A percentile compares a stretch with the other conserved stretches of the same genome.
phyloP scores from a whole-genome alignment of 352 stramenopile genomes.

The Phytopythium litorale region DNA sequence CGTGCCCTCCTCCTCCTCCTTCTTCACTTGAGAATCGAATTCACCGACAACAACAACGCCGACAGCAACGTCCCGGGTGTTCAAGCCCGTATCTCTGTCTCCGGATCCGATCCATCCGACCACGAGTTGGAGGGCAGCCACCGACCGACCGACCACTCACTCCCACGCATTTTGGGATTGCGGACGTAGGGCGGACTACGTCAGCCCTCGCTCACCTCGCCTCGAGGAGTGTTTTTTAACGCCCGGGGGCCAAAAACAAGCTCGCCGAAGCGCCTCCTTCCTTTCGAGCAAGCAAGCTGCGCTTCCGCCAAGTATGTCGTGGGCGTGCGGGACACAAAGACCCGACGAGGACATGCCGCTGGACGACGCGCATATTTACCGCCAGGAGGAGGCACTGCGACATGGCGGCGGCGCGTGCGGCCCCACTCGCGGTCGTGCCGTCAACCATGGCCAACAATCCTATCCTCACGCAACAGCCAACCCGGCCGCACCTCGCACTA shows the following conservation, averaged over 20 bases:
- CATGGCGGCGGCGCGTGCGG: neutral
- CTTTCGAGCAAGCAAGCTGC: neutral
- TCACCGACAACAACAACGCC: neutral
- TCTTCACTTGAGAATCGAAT: neutral
- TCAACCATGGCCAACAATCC: neutral
- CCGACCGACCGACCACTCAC: neutral
- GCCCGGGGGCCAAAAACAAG: neutral
- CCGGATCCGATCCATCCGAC: neutral
- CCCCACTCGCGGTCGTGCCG: neutral
- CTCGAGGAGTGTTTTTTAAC: slow-evolving; percentile 1
- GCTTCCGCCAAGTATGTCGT: neutral
- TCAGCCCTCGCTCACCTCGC: too few species aligned
- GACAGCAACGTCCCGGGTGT: neutral
- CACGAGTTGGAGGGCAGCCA: neutral
- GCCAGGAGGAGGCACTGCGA: neutral
- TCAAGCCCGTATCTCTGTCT: neutral
- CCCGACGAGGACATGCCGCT: slow-evolving; percentile 6
- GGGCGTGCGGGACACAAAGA: slow-evolving; percentile 4
- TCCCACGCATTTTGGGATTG: neutral
- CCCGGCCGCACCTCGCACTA: neutral
- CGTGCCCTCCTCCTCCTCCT: neutral
- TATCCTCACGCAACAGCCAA: neutral
- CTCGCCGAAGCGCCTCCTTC: neutral
- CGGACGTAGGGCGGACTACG: neutral
- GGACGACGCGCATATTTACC: slow-evolving; percentile 4